Percentiles rank a stretch among this genome's conserved stretches.
These are phyloP conservation scores for Leptomonas seymouri DNA, from an alignment of 208 protist genomes.

Conservation along the genomic window DNA sequence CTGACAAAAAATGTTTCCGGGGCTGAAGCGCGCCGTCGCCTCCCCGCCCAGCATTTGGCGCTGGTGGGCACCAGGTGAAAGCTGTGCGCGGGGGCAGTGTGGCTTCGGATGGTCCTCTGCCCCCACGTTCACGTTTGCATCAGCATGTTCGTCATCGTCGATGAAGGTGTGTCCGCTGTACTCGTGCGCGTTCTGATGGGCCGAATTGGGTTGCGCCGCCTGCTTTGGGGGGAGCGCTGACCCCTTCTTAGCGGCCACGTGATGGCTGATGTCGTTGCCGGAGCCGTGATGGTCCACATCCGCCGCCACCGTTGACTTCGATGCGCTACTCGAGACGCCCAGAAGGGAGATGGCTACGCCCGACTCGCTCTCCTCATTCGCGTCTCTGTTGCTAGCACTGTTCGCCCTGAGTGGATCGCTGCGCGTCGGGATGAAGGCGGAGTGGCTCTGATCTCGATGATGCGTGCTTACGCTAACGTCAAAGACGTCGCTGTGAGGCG, in stretches of 20 bases:
- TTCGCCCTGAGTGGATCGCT: background rate
- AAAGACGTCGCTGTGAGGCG: background rate
- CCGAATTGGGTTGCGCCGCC: conserved; percentile 6
- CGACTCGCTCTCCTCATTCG: conserved; percentile 12
- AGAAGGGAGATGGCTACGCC: background rate
- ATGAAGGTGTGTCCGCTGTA: conserved; percentile 13
- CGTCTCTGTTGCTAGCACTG: conserved; percentile 4
- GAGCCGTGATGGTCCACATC: background rate
- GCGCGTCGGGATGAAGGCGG: background rate
- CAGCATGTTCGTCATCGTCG: conserved; percentile 26
- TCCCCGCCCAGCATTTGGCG: conserved; percentile 1
- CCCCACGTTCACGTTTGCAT: background rate
- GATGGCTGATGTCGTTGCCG: background rate
- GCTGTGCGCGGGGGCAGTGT: background rate
- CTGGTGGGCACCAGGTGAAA: background rate
- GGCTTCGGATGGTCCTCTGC: conserved; percentile 10
- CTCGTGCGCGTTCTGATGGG: conserved; percentile 1
- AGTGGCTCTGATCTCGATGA: conserved; percentile 6
- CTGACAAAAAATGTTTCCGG: conserved; percentile 13
- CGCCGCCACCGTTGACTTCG: background rate
- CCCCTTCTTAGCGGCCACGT: background rate
- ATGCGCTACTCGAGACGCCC: conserved; percentile 5
- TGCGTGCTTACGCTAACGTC: conserved; percentile 20
- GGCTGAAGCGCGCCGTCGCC: conserved; percentile 14
- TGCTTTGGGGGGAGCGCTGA: background rate